Conservation (phyloP, 805 yeast genomes). For the Metschnikowia orientalis region DNA sequence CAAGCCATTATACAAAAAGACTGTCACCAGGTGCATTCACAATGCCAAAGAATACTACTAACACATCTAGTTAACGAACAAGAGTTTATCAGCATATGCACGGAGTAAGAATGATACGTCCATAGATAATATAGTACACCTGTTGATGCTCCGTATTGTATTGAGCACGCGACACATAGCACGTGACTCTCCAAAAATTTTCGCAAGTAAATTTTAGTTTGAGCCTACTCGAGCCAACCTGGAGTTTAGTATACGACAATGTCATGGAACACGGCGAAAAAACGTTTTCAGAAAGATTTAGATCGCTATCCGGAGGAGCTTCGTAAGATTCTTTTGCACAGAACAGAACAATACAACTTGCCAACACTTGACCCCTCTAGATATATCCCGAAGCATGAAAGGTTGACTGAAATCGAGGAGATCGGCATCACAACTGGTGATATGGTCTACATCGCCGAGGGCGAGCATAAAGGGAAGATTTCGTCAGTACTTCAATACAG, state of each 20-base stretch:
- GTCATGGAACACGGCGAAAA: constrained; percentile 32
- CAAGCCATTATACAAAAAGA: not conserved
- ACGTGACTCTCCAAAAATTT: constrained; percentile 14
- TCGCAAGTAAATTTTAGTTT: too few relatives aligned
- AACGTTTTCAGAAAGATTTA: constrained; percentile 35
- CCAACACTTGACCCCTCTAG: constrained; percentile 27
- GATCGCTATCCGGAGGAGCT: constrained; percentile 30
- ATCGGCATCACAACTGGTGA: constrained; percentile 72
- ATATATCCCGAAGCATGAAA: constrained; percentile 23
- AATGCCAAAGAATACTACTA: constrained; percentile 21
- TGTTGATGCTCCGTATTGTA: too few relatives aligned
- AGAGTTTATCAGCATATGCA: constrained; percentile 85
- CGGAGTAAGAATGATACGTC: constrained; percentile 52
- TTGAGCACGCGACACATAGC: constrained; percentile 4
- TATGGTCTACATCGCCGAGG: constrained; percentile 66
- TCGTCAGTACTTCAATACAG: constrained; percentile 61
- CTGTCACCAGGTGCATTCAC: not conserved
- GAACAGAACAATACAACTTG: constrained; percentile 24
- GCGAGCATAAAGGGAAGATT: constrained; percentile 69
- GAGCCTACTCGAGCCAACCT: constrained; percentile 1
- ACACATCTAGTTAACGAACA: constrained; percentile 65
- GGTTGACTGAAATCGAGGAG: constrained; percentile 45
- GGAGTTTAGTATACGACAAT: constrained; percentile 17
- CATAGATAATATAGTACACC: too few relatives aligned
- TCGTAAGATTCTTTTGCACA: constrained; percentile 23